phyloP scores from a whole-genome alignment of 192 early-diverging fungal species.

The Coemansia sp. region DNA sequence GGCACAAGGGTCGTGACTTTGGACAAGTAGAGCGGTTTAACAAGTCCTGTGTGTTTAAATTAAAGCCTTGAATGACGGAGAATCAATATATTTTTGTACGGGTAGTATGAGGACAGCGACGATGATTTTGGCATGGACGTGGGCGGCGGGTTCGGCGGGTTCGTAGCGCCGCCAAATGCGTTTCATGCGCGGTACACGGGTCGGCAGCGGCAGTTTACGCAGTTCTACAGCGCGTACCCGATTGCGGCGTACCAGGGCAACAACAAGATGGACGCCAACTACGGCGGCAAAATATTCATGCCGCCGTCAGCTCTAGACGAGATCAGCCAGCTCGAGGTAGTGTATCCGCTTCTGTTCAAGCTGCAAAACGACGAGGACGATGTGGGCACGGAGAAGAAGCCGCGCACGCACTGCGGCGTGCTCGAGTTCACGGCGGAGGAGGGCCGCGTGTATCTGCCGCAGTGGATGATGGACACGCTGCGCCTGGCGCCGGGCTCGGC shows the following conservation, averaged over 20 bases:
- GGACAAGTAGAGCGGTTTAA: no score
- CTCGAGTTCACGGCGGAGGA: slow-evolving; percentile 99
- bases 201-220: slow-evolving; percentile 30
- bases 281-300: slow-evolving; percentile 53
- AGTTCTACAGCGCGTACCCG: slow-evolving; percentile 46
- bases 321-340: slow-evolving; percentile 76
- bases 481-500: slow-evolving; percentile 71
- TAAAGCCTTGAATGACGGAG: no score
- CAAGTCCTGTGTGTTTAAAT: no score
- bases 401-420: slow-evolving; percentile 89
- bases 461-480: slow-evolving; percentile 98
- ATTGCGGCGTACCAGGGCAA: slow-evolving; percentile 23
- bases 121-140: slow-evolving; percentile 24
- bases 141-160: slow-evolving; percentile 10
- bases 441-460: slow-evolving; percentile 91
- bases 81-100: no score
- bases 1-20: no score
- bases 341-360: slow-evolving; percentile 91
- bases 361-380: slow-evolving; percentile 62
- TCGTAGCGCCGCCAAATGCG: slow-evolving; percentile 1
- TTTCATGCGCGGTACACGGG: background rate
- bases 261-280: slow-evolving; percentile 43
- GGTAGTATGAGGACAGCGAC: slow-evolving; percentile 26
- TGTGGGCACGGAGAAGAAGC: background rate
- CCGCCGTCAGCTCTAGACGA: slow-evolving; percentile 49